Base-by-base conservation (phyloP, 441 rosid genomes). In the Euphorbia schlechtendalii region DNA sequence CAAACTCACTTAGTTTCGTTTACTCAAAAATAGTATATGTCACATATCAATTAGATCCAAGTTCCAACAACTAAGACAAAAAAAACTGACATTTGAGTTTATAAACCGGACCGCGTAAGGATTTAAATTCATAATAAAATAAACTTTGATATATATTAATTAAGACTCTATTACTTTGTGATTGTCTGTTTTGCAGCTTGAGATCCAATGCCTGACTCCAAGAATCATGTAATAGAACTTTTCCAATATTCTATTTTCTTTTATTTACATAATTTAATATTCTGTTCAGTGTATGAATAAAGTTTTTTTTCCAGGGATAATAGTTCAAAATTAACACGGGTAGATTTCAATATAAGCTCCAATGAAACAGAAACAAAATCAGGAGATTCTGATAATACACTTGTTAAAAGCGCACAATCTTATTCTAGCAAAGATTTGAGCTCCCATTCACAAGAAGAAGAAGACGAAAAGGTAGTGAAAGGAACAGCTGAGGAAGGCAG, bases 191-290 rank as follows among this genome's bases (percentile, higher is more conserved):
- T 74, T 73, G 32, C 82, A 83, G 94, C 69, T 80, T 61, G 80
- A 75, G 63, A 73, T 85, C 66, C 83, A 83, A 24, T 81, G 88
- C 71, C 67, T 77, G 66, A 82, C 85, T 61, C 85, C 94, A 68
- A 79, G 71, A 64, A 34, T 65, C 25, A 62, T 46, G 54, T 60
- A 0, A 30, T 28, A 28, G 28, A 38, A 58, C 20, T 58, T 54
- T 24, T 59, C 67, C 46, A 20, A 0, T 36, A 28, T 46, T 27
- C 17, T 5, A n/a, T 25, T 22, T 3, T 24, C 25, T 57, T n/a
- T n/a, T n/a, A n/a, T n/a, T n/a, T n/a, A n/a, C n/a, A 18, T 15
- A 9, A 15, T 55, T 41, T 18, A 25, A 7, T 8, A 43, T 45
- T 62, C 49, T 40, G 7, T 59, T 62, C 51, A 18, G 56, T 22